These are phyloP conservation scores for Syzygium malaccense DNA, from an alignment of 441 rosid species.

Conservation along the genomic window DNA sequence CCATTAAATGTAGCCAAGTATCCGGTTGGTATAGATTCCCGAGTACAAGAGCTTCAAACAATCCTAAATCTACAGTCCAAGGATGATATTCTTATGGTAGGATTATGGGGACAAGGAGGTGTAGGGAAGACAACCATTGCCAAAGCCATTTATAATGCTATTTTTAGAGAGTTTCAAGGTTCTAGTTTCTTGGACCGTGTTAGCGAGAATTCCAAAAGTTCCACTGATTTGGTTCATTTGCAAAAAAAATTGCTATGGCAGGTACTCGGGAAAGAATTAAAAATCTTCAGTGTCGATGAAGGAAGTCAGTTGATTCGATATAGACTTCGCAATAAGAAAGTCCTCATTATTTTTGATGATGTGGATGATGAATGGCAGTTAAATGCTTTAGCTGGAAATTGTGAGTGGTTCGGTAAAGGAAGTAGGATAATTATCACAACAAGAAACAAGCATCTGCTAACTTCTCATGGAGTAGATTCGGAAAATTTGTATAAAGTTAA, in stretches of 20 bases:
- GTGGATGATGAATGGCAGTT: rapidly evolving
- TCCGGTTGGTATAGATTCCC: background rate
- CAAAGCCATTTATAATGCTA: background rate
- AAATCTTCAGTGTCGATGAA: rapidly evolving
- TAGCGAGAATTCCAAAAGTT: rapidly evolving
- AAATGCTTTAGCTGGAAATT: background rate
- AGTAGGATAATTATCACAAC: background rate
- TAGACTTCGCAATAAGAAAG: background rate
- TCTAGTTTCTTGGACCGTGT: background rate
- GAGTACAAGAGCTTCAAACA: background rate
- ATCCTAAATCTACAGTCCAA: background rate
- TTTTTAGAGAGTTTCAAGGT: background rate
- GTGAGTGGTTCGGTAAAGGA: rapidly evolving
- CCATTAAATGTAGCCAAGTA: rapidly evolving
- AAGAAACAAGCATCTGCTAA: background rate
- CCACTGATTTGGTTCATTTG: rapidly evolving
- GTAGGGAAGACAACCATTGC: background rate
- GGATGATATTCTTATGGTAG: background rate
- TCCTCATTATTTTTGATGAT: background rate
- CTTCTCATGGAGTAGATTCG: rapidly evolving
- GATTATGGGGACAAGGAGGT: background rate
- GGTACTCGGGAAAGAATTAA: rapidly evolving
- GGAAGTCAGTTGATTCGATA: background rate
- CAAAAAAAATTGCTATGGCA: rapidly evolving
- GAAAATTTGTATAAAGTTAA: rapidly evolving